These are phyloP conservation scores for Oryza brachyantha DNA, from an alignment of 176 grass and related monocot genomes.

Conservation along the genomic window DNA sequence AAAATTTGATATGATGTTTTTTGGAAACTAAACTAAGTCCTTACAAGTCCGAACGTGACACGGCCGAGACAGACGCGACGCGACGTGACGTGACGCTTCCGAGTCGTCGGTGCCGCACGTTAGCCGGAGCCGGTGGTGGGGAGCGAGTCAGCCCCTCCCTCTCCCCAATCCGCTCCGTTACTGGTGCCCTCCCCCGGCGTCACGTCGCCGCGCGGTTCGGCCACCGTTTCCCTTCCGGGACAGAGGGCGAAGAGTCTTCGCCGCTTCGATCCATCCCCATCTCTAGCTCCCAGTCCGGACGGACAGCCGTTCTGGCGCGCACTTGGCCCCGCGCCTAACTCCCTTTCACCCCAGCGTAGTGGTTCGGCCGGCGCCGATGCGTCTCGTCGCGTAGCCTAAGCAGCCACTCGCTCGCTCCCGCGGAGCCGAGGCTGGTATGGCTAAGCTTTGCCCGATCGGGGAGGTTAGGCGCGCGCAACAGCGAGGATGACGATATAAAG, in stretches of 20 bases:
- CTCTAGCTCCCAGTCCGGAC: neutral
- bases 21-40: too few relatives aligned
- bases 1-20: too few relatives aligned
- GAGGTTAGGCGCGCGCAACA: neutral
- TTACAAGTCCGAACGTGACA: too few relatives aligned
- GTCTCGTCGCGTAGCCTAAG: neutral
- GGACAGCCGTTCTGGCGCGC: neutral
- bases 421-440: neutral
- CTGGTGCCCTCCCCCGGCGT: neutral
- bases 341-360: neutral
- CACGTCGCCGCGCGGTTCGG: constrained; percentile 8
- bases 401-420: too few relatives aligned
- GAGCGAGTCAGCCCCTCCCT: neutral
- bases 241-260: neutral
- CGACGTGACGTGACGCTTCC: too few relatives aligned
- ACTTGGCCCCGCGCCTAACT: constrained; percentile 10
- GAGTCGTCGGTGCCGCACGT: constrained; percentile 6
- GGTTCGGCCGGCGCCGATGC: neutral
- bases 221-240: constrained; percentile 10
- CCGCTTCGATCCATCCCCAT: neutral
- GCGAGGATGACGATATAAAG: neutral
- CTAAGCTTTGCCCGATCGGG: neutral
- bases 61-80: too few relatives aligned
- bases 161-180: neutral
- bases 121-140: too few relatives aligned